phyloP scores from a whole-genome alignment of 768 basidiomycete species.

The Galerina sulciceps region DNA sequence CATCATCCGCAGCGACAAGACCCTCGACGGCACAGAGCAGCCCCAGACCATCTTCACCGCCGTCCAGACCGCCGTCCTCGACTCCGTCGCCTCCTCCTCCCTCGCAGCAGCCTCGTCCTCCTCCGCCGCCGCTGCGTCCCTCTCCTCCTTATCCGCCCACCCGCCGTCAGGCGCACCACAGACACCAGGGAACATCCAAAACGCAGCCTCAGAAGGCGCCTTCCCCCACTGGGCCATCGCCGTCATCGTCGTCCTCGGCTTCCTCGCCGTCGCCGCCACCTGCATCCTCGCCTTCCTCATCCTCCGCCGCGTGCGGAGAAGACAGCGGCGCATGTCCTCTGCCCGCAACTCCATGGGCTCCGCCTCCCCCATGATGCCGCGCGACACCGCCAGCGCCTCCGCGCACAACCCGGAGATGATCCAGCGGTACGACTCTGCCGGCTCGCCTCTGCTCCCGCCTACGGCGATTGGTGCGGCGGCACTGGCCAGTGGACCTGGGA shows the following conservation, averaged over 20 bases:
- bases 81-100: constrained; percentile 61
- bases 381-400: constrained; percentile 35
- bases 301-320: constrained; percentile 65
- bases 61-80: constrained; percentile 63
- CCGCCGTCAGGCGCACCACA: constrained; percentile 17
- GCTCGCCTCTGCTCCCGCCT: constrained; percentile 33
- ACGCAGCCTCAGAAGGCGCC: constrained; percentile 30
- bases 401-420: constrained; percentile 16
- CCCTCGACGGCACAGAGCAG: constrained; percentile 60
- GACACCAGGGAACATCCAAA: constrained; percentile 51
- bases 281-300: constrained; percentile 75
- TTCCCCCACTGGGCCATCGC: constrained; percentile 95
- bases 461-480: constrained; percentile 10
- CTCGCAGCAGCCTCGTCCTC: constrained; percentile 47
- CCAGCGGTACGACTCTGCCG: constrained; percentile 28
- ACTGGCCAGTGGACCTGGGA: constrained; percentile 19
- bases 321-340: constrained; percentile 48
- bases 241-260: constrained; percentile 84
- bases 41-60: constrained; percentile 79
- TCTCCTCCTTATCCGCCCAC: constrained; percentile 31
- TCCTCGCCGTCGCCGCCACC: constrained; percentile 76
- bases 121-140: constrained; percentile 39
- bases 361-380: constrained; percentile 82
- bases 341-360: constrained; percentile 81
- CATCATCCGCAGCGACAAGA: constrained; percentile 61